These are phyloP conservation scores for Bretschneidera sinensis DNA, from an alignment of 345 rosid genomes.

Conservation along the genomic window DNA sequence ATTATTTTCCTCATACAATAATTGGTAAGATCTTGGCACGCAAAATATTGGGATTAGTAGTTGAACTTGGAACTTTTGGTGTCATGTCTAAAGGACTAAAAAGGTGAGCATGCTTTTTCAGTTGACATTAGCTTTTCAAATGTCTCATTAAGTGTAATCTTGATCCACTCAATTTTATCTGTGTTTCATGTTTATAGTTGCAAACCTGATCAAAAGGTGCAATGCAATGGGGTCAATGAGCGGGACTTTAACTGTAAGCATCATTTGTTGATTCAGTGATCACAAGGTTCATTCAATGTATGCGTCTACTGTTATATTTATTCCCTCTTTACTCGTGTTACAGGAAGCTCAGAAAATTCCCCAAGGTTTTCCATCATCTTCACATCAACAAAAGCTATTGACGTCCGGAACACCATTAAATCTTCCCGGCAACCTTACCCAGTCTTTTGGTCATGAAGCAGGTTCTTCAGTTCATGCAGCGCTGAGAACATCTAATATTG, in stretches of 20 bases:
- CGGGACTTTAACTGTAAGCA: constrained; percentile 9
- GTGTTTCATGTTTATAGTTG: background rate
- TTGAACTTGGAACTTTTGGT: no score
- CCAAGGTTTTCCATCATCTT: background rate
- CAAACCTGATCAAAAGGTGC: background rate
- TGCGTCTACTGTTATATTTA: background rate
- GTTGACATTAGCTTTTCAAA: background rate
- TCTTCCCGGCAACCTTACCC: background rate
- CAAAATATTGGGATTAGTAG: no score
- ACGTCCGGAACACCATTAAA: background rate
- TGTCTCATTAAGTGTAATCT: background rate
- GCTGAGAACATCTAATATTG: background rate
- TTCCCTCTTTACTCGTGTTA: background rate
- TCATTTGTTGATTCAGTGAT: background rate
- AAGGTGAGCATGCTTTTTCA: background rate
- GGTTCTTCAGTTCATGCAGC: constrained; percentile 4
- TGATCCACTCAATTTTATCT: background rate
- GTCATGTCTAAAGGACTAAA: background rate
- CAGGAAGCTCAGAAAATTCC: constrained; percentile 12
- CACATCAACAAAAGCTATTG: background rate
- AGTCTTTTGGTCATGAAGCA: constrained; percentile 4
- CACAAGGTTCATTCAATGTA: background rate
- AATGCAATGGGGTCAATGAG: constrained; percentile 3
- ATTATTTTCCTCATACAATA: no score
- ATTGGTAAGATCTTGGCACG: no score